Percentiles rank a stretch among this genome's conserved stretches.
Evolutionary conservation across 1,284 basidiomycete genomes (phyloP).

Genomic region (Trametes versicolor): DNA sequence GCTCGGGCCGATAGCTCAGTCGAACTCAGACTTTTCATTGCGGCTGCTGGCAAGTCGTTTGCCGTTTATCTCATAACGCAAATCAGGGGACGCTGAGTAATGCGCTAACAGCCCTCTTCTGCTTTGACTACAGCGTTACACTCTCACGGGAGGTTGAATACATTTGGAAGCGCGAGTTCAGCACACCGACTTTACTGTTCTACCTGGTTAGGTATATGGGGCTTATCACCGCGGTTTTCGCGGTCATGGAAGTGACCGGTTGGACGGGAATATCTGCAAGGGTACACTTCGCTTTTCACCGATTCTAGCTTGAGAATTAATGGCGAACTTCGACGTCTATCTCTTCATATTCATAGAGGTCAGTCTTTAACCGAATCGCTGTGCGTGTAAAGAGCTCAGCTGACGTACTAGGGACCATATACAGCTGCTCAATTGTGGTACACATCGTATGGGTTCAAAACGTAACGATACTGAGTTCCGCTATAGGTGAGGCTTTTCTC

Average conservation of each 20-base stretch:
- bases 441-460: constrained; percentile 16
- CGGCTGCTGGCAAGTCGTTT: too few species aligned
- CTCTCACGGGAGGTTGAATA: constrained; percentile 23
- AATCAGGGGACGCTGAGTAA: neutral
- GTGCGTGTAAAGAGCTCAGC: neutral
- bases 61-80: too few species aligned
- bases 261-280: neutral
- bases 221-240: constrained; percentile 19
- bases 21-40: too few species aligned
- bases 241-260: neutral
- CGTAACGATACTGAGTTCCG: constrained; percentile 12
- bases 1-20: too few species aligned
- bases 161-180: constrained; percentile 23
- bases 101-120: constrained; percentile 23
- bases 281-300: neutral
- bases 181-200: constrained; percentile 16
- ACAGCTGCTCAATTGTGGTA: constrained; percentile 16
- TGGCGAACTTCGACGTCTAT: neutral
- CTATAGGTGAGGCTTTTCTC: constrained; percentile 5
- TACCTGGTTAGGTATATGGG: constrained; percentile 28
- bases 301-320: neutral
- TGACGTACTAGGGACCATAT: neutral
- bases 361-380: neutral
- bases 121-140: constrained; percentile 28
- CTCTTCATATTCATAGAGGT: neutral